phyloP scores from a whole-genome alignment of 2,329 filamentous ascomycete genomes.

The Akanthomyces muscarius region DNA sequence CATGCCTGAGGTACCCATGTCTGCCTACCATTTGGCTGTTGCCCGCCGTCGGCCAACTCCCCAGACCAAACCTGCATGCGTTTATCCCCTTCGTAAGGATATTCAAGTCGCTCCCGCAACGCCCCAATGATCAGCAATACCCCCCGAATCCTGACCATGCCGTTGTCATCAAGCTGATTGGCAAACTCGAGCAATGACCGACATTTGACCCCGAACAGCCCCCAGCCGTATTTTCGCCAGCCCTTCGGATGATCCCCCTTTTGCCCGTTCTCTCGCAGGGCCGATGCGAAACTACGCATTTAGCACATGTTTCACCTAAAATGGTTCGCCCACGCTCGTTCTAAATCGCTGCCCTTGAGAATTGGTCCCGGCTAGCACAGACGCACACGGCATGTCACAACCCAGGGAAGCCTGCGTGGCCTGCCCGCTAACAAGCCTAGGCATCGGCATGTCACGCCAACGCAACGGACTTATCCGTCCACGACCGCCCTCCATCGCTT shows the following conservation, averaged over 20 bases:
- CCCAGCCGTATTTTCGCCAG: background rate
- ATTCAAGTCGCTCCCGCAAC: background rate
- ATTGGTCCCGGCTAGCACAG: background rate
- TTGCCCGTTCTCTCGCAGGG: background rate
- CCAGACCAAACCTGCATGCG: background rate
- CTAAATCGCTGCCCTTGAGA: background rate
- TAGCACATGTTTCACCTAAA: slow-evolving; percentile 11
- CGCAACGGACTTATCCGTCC: background rate
- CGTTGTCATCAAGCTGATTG: background rate
- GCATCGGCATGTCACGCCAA: background rate
- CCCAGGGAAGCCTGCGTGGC: background rate
- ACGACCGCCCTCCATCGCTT: background rate
- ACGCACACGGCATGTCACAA: background rate
- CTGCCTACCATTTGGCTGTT: background rate
- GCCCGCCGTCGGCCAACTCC: slow-evolving; percentile 6
- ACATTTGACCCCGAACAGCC: background rate
- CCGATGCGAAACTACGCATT: slow-evolving; percentile 11
- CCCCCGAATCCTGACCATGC: background rate
- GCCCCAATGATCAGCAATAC: background rate
- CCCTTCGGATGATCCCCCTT: background rate
- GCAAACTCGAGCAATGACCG: background rate
- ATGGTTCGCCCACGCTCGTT: background rate
- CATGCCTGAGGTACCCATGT: too few species aligned
- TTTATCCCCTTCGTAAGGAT: background rate
- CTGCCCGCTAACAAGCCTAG: background rate